Evolutionary conservation across 768 basidiomycete species (phyloP).

Genomic region (Boletus insuetus): DNA sequence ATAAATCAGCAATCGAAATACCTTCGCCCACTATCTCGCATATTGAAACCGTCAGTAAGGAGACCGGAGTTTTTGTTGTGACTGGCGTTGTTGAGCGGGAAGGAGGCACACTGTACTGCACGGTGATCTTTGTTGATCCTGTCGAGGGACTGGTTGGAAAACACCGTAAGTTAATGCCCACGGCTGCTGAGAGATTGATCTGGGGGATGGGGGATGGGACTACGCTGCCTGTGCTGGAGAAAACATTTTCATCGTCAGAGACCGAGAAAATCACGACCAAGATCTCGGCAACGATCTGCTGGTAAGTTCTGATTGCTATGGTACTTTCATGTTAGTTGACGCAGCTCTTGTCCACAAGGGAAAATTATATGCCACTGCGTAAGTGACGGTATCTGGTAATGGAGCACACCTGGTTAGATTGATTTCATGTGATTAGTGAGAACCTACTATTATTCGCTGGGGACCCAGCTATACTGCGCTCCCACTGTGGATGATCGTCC

Average conservation of each 20-base stretch:
- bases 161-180: slow-evolving; percentile 64
- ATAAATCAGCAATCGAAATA: slow-evolving; percentile 53
- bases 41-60: slow-evolving; percentile 48
- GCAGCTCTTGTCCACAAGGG: slow-evolving; percentile 40
- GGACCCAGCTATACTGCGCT: slow-evolving; percentile 61
- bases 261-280: slow-evolving; percentile 37
- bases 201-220: slow-evolving; percentile 62
- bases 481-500: slow-evolving; percentile 63
- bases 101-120: slow-evolving; percentile 61
- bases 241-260: slow-evolving; percentile 33
- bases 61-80: slow-evolving; percentile 52
- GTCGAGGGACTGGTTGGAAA: slow-evolving; percentile 52
- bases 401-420: neutral
- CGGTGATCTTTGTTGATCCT: slow-evolving; percentile 55
- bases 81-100: slow-evolving; percentile 60
- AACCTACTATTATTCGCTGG: slow-evolving; percentile 55
- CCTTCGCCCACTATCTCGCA: slow-evolving; percentile 48
- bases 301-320: slow-evolving; percentile 35
- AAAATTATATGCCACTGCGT: slow-evolving; percentile 69
- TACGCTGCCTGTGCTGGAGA: slow-evolving; percentile 49
- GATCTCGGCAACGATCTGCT: slow-evolving; percentile 56
- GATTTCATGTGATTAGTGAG: slow-evolving; percentile 43
- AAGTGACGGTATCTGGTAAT: slow-evolving; percentile 16
- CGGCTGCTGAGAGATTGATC: slow-evolving; percentile 55
- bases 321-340: neutral